Evolutionary conservation across 345 rosid species (phyloP).

Genomic region (Barbarea vulgaris): DNA sequence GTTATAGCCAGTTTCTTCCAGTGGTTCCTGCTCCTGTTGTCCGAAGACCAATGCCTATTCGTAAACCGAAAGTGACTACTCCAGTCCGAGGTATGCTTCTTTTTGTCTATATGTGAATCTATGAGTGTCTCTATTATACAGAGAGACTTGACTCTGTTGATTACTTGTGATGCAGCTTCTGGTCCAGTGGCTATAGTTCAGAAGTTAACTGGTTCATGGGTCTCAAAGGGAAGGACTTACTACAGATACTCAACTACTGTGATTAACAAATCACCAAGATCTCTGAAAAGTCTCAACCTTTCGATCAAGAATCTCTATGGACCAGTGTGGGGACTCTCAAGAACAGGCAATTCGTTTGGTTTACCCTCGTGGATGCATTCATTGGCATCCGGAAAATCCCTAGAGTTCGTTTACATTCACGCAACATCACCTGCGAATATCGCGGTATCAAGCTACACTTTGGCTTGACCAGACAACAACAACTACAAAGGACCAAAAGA

Average conservation of each 20-base stretch:
- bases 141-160: conserved; percentile 19
- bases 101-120: not conserved
- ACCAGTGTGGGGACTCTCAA: conserved; percentile 87
- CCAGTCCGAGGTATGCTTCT: conserved; percentile 65
- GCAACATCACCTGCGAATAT: conserved; percentile 66
- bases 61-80: conserved; percentile 49
- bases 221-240: conserved; percentile 66
- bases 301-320: conserved; percentile 83
- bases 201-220: conserved; percentile 81
- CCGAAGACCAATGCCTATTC: conserved; percentile 48
- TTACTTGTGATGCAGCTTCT: conserved; percentile 56
- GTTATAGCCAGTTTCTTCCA: conserved; percentile 90
- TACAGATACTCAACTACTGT: conserved; percentile 78
- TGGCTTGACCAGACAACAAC: conserved; percentile 53
- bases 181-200: conserved; percentile 68
- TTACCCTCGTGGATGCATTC: conserved; percentile 80
- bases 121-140: not conserved
- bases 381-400: conserved; percentile 68
- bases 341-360: conserved; percentile 55
- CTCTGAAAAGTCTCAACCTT: conserved; percentile 64
- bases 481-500: conserved; percentile 14
- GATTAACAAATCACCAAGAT: conserved; percentile 73
- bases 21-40: conserved; percentile 58
- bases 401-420: conserved; percentile 92
- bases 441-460: conserved; percentile 69